Conservation (phyloP, 176 grass and related monocot genomes). For the Otatea glauca region DNA sequence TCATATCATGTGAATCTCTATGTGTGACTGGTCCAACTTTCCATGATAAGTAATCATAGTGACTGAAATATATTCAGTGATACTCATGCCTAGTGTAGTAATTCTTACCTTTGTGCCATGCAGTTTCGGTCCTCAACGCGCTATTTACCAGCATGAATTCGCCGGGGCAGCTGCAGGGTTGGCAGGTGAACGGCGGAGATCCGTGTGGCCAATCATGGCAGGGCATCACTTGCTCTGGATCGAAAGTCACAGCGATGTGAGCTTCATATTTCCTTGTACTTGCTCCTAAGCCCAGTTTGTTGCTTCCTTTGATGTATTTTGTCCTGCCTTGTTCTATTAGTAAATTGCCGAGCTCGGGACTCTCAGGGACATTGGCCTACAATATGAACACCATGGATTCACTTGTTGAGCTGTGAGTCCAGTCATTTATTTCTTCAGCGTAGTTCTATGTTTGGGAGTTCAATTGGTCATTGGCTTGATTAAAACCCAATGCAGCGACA, state of each 20-base stretch:
- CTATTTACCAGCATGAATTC: slow-evolving; percentile 92
- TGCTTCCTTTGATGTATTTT: slow-evolving; percentile 30
- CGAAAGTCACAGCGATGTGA: slow-evolving; percentile 77
- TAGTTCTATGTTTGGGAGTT: slow-evolving; percentile 26
- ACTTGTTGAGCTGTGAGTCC: slow-evolving; percentile 81
- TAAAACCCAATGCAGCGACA: slow-evolving; percentile 67
- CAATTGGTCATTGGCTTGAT: slow-evolving; percentile 14
- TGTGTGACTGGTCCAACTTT: slow-evolving; percentile 21
- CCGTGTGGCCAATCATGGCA: slow-evolving; percentile 79
- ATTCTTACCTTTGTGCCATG: slow-evolving; percentile 38
- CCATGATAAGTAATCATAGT: background rate
- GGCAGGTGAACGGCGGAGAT: slow-evolving; percentile 74
- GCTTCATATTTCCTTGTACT: slow-evolving; percentile 20
- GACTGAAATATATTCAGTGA: slow-evolving; percentile 34
- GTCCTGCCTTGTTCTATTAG: slow-evolving; percentile 42
- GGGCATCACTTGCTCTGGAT: slow-evolving; percentile 79
- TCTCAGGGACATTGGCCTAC: slow-evolving; percentile 68
- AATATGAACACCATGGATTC: slow-evolving; percentile 77
- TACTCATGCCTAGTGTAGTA: background rate
- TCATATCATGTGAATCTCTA: slow-evolving; percentile 25
- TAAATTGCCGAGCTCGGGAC: slow-evolving; percentile 75
- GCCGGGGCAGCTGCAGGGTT: slow-evolving; percentile 65
- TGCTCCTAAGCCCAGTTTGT: background rate
- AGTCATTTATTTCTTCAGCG: slow-evolving; percentile 12
- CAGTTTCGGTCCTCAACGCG: slow-evolving; percentile 75